Base-by-base conservation (phyloP, 176 grass and related monocot species). In the Areca catechu region DNA sequence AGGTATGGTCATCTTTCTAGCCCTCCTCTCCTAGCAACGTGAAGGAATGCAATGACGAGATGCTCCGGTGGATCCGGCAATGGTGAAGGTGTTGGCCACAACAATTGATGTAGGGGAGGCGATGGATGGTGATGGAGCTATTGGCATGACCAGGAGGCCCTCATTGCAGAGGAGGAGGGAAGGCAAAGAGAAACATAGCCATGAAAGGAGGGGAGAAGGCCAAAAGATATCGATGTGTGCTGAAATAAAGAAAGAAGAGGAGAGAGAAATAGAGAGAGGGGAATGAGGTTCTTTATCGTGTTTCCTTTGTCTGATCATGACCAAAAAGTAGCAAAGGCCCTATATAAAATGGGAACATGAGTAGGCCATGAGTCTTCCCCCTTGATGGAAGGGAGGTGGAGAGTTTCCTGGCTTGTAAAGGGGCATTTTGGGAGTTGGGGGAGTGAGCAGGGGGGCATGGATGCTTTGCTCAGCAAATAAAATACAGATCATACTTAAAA, bases 401-500 rank as follows among this genome's bases (percentile, higher is more conserved):
- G 58, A 70, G 79, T 58, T 74, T 66, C 66, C 79, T 57, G 51
- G 62, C 22, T 67, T 67, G 57, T 54, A 76, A 66, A 72, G 72
- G 79, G 79, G 79, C 79, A 82, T 60, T 71, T 82, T 82, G 79
- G 79, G 62, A 68, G 60, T 70, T 50, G 61, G 64, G n/a, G 53
- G 64, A 66, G n/a, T n/a, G n/a, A n/a, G n/a, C n/a, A n/a, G n/a
- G n/a, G n/a, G n/a, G n/a, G n/a, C n/a, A n/a, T n/a, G n/a, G n/a
- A n/a, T n/a, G n/a, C n/a, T n/a, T n/a, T n/a, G n/a, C n/a, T n/a
- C n/a, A n/a, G n/a, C n/a, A n/a, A n/a, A n/a, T n/a, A n/a, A n/a
- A n/a, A n/a, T n/a, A n/a, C n/a, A n/a, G n/a, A n/a, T n/a, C n/a
- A n/a, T n/a, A n/a, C n/a, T n/a, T n/a, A n/a, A n/a, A n/a, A n/a